Percentiles rank a stretch among this genome's conserved stretches.
phyloP scores from a whole-genome alignment of 257 asterid genomes.

The Anisodus tanguticus region DNA sequence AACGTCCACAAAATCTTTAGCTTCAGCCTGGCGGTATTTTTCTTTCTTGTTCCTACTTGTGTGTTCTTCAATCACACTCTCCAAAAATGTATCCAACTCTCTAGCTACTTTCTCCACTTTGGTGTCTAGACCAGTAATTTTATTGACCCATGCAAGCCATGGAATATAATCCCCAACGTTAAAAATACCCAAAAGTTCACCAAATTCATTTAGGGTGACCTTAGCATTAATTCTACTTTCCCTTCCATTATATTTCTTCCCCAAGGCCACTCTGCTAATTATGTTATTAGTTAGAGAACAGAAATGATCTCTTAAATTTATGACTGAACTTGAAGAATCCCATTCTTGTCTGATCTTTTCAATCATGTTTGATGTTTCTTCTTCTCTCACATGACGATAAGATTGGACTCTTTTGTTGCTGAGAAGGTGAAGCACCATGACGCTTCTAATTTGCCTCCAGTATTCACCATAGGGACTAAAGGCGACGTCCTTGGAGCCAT shows the following conservation, averaged over 20 bases:
- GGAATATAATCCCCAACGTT: conserved; percentile 46
- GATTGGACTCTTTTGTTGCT: conserved; percentile 30
- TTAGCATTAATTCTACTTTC: conserved; percentile 39
- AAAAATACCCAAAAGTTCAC: conserved; percentile 33
- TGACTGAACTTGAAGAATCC: conserved; percentile 1
- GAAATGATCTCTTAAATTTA: conserved; percentile 44
- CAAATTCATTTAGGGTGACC: conserved; percentile 29
- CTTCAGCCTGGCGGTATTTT: not conserved
- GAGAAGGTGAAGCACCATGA: conserved; percentile 27
- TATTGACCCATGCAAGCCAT: conserved; percentile 47
- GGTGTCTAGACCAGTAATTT: conserved; percentile 37
- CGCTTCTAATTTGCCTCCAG: conserved; percentile 31
- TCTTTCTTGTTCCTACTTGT: not conserved
- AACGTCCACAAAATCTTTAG: conserved; percentile 46
- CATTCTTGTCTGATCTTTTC: not conserved
- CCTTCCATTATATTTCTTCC: conserved; percentile 43
- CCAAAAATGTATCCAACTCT: conserved; percentile 43
- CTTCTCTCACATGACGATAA: conserved; percentile 6
- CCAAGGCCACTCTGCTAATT: conserved; percentile 47
- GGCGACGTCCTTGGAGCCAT: conserved; percentile 11
- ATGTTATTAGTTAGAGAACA: conserved; percentile 40
- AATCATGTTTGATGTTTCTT: conserved; percentile 27
- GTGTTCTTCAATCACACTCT: conserved; percentile 40
- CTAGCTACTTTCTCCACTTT: conserved; percentile 39
- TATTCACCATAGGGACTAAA: conserved; percentile 30